phyloP scores from a whole-genome alignment of 768 basidiomycete genomes.

The Mycena belliarum region DNA sequence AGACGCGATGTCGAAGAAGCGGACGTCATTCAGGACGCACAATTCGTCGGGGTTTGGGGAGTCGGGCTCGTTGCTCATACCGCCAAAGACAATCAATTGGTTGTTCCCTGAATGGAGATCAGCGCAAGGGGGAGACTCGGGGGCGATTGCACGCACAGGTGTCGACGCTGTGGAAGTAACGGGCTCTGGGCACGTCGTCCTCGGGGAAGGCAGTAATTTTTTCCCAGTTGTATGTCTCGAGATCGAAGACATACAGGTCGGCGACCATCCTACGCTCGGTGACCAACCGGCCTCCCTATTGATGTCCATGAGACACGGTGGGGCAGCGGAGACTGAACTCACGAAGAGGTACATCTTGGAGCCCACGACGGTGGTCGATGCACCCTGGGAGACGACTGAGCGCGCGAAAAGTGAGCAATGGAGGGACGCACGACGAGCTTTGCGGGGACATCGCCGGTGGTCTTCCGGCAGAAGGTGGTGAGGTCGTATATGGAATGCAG shows the following conservation, averaged over 20 bases:
- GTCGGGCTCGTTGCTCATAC: slow-evolving; percentile 84
- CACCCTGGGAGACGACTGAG: slow-evolving; percentile 52
- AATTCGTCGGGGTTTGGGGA: slow-evolving; percentile 75
- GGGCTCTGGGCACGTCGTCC: slow-evolving; percentile 73
- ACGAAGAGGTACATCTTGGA: slow-evolving; percentile 91
- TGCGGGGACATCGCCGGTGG: slow-evolving; percentile 83
- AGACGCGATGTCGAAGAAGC: slow-evolving; percentile 78
- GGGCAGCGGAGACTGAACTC: slow-evolving; percentile 26
- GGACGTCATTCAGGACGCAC: slow-evolving; percentile 91
- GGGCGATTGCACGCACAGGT: slow-evolving; percentile 51
- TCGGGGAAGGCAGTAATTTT: slow-evolving; percentile 59
- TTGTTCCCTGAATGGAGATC: slow-evolving; percentile 67
- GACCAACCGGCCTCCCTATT: slow-evolving; percentile 83
- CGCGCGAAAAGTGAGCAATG: neutral
- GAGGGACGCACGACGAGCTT: slow-evolving; percentile 74
- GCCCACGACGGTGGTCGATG: slow-evolving; percentile 88
- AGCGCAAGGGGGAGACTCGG: slow-evolving; percentile 13
- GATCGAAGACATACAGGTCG: slow-evolving; percentile 89
- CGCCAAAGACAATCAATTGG: slow-evolving; percentile 90
- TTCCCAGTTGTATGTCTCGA: slow-evolving; percentile 81
- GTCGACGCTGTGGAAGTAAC: slow-evolving; percentile 96
- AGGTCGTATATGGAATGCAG: slow-evolving; percentile 87
- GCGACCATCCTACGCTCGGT: slow-evolving; percentile 86
- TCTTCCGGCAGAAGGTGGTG: slow-evolving; percentile 82
- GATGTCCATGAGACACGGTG: neutral